phyloP scores from a whole-genome alignment of 73 alveolate genomes.

The Blepharisma japonicum region DNA sequence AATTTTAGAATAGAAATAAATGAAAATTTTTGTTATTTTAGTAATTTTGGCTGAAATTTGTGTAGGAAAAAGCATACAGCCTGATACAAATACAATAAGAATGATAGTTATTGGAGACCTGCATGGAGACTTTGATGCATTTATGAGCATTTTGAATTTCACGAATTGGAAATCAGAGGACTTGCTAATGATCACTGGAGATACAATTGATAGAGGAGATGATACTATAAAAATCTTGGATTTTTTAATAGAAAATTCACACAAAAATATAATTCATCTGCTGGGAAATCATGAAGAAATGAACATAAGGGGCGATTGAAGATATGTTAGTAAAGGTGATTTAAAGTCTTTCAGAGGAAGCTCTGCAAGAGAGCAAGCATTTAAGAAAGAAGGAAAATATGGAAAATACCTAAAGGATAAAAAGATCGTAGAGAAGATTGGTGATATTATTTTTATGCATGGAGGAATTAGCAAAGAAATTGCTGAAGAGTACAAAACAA shows the following conservation, averaged over 20 bases:
- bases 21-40: too few species aligned
- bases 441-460: background rate
- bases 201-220: background rate
- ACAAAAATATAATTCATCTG: background rate
- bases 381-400: background rate
- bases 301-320: background rate
- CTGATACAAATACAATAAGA: background rate
- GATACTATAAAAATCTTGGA: background rate
- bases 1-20: too few species aligned
- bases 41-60: too few species aligned
- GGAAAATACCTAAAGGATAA: background rate
- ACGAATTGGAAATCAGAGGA: background rate
- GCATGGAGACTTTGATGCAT: background rate
- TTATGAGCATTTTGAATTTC: background rate
- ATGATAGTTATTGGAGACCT: constrained; percentile 1
- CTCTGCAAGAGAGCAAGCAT: background rate
- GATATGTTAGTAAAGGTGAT: background rate
- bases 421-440: background rate
- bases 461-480: background rate
- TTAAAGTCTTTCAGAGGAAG: background rate
- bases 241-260: background rate
- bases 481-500: background rate
- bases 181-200: background rate
- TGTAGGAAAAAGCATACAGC: too few species aligned
- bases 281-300: background rate